Evolutionary conservation across 257 asterid species (phyloP), one percentile per base, ranked within the genome.

Genomic region (Ilex asprella): DNA sequence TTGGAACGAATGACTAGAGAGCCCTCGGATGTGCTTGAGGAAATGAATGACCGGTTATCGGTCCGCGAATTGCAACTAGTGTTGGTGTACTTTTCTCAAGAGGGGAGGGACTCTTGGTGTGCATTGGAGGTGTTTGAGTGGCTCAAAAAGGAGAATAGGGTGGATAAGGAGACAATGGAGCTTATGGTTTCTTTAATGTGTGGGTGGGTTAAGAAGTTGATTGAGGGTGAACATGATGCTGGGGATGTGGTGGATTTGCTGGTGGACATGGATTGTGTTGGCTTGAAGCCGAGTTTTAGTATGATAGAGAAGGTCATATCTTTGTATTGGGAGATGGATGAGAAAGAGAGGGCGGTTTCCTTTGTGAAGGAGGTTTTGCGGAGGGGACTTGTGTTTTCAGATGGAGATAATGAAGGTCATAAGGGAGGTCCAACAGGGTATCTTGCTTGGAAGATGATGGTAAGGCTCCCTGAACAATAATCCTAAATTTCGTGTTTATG

Each of bases 381-480:
- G 77, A 83, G 99, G 75, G 88, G 78, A 55, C 71, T 93, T 35
- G 74, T 74, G 11, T 67, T 78, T 58, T 56, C 78, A 2, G 78
- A 74, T 29, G 88, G 71, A 3, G 84, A 77, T 57, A 70, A 35
- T 12, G 82, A 81, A 56, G 89, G 78, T 65, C 82, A 76, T 56
- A 86, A 81, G 71, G 90, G 95, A 10, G 96, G 99, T 2, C 99
- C 99, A 0, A 83, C 78, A 39, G 97, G 99, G 39, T 93, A 89
- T 61, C 91, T 93, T 49, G 96, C 99, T 16, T 93, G 97, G 97
- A 92, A 89, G 83, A 89, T 92, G 99, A 86, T 89, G 97, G 99
- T 92, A 84, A 75, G n/a, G 39, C 1, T 55, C 32, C 57, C 3
- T 63, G 68, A 30, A 35, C 41, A 4, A 8, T 35, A 8, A 35